Evolutionary conservation across 768 basidiomycete species (phyloP), one percentile per base, ranked within the genome.

Genomic region (Lentinula sp.): DNA sequence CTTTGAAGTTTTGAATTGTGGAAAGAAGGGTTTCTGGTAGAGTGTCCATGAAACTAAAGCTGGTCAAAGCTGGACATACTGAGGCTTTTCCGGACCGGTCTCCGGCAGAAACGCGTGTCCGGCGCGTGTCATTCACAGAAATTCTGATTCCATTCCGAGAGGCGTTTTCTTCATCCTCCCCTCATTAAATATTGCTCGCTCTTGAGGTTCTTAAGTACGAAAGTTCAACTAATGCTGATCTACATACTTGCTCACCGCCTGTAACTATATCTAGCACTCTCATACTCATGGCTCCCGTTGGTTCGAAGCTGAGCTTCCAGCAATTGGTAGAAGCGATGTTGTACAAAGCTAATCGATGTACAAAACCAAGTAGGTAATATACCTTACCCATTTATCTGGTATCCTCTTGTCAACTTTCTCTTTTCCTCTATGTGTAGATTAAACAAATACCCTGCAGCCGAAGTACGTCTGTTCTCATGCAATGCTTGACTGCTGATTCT

Each of bases 1-100:
- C 73, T 64, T 74, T 68, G 65, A 77, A 77, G 54, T 67, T 69
- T 65, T 81, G 78, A 39, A 81, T 65, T 1, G 75, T 75, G 3
- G 80, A 79, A 52, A 80, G 73, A 28, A 82, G 67, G 35, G 76
- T 76, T 59, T 70, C 66, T 37, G 68, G 70, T 46, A 59, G 28
- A 49, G 18, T 37, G 45, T 59, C 48, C 57, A 48, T 59, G 11
- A 9, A 37, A 35, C 13, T 57, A 10, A 9, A 23, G n/a, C 52
- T 35, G 10, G 32, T 34, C 52, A 54, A 54, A 54, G 34, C 52
- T 35, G 37, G 52, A 3, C 23, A 37, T 50, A 23, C 31, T 50
- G 13, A 3, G 5, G 11, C 3, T 48, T 21, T 48, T 8, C 46
- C 18, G 46, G 46, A 18, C 46, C 46, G 21, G 7, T 16, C 46